Evolutionary conservation across 371 early-diverging fungal genomes (phyloP), one percentile per base, ranked within the genome.

Genomic region (Mucor plumbeus): DNA sequence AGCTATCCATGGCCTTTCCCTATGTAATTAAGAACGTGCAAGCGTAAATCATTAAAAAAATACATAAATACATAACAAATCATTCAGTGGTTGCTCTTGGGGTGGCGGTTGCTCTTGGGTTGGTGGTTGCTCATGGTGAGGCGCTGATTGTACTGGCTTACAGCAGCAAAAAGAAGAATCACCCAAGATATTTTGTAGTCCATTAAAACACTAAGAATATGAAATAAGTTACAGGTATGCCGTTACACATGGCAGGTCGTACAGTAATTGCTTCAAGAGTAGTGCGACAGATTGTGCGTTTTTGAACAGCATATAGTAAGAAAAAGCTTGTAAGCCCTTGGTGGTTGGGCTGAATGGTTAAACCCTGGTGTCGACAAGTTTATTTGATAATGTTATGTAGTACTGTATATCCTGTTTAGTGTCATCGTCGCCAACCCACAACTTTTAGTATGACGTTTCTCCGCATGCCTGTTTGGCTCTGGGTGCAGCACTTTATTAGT

Each of bases 41-140:
- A 57, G 57, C 36, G n/a, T 36, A 36, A 57, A 36, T 36, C 35
- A 55, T 55, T 55, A n/a, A 34, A 55, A 55, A 55, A 55, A 55
- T 13, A 55, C 26, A 31, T 55, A 55, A 55, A 34, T 34, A 55
- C 34, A 4, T 34, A 34, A 55, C 56, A 55, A 55, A 55, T 35
- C 57, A 57, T 57, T 57, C 57, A 5, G n/a, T 57, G 36, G 57
- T 57, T n/a, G 57, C 57, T 57, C 57, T 57, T 57, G 57, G 15
- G 57, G 6, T 57, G 38, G 57, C 35, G 57, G 57, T 9, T 57
- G 57, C 57, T 57, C 17, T 17, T 57, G 57, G 57, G 3, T 44
- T 14, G 15, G 38, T n/a, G 57, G 4, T 57, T 4, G n/a, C 21
- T n/a, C n/a, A n/a, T n/a, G n/a, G n/a, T n/a, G n/a, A n/a, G n/a